A percentile compares a stretch with the other conserved stretches of the same genome.
Evolutionary conservation across 73 alveolate genomes (phyloP).

Genomic region (Durusdinium trenchii): DNA sequence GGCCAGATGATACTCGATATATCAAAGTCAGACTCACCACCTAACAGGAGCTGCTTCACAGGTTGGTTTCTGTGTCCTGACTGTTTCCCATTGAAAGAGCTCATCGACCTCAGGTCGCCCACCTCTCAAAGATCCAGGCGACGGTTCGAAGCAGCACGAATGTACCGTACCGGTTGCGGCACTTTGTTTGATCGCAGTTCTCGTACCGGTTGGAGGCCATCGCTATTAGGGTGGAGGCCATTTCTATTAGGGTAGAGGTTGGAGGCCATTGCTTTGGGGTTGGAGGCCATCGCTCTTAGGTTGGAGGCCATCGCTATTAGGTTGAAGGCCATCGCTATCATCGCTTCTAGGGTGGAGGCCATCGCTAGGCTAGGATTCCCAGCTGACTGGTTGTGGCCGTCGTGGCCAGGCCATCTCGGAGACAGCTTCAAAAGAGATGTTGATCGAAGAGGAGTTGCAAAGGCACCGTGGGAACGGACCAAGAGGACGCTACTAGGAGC

Average conservation of each 20-base stretch:
- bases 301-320: too few species aligned
- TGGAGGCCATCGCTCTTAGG: too few species aligned
- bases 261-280: too few species aligned
- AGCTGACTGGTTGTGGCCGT: too few species aligned
- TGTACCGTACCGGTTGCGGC: background rate
- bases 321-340: too few species aligned
- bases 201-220: background rate
- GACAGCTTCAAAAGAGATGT: conserved; percentile 88
- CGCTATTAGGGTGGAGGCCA: too few species aligned
- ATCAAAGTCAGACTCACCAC: background rate
- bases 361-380: too few species aligned
- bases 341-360: too few species aligned
- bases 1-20: too few species aligned
- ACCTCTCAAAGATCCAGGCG: conserved; percentile 87
- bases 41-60: background rate
- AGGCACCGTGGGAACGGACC: background rate
- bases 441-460: conserved; percentile 78
- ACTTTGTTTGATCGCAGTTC: background rate
- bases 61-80: background rate
- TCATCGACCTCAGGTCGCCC: conserved; percentile 48
- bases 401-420: conserved; percentile 62
- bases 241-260: too few species aligned
- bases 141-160: background rate
- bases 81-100: background rate
- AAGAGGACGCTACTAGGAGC: too few species aligned